Evolutionary conservation across 768 basidiomycete genomes (phyloP), one percentile per base, ranked within the genome.

Genomic region (Rossbeevera mucosa): DNA sequence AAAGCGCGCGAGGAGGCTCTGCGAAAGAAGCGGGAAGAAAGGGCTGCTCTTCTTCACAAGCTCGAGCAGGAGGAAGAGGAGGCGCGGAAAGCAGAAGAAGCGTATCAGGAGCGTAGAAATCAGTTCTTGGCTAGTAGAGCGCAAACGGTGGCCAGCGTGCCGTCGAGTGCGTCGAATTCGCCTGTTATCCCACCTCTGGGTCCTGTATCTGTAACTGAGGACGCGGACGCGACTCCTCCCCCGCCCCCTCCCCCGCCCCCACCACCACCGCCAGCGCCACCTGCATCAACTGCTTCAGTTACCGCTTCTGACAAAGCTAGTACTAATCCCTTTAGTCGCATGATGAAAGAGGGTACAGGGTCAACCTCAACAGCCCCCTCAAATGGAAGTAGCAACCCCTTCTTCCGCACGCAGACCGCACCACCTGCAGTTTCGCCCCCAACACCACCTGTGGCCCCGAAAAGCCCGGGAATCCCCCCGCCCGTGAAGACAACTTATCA

Each of bases 311-410:
- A 81, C 33, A 83, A 82, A 59, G 74, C 81, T 5, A 76, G 74
- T 47, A 90, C 81, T 8, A 94, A 94, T 67, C 92, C 92, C 0
- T 94, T 94, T 67, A 88, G 81, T 67, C 79, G 80, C 12, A 59
- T 91, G 38, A 76, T 81, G 57, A 78, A 78, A 52, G 76, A 79
- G 45, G 78, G 74, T 11, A 70, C 72, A 4, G 60, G 63, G 0
- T 55, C 72, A 18, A 45, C 71, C 30, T 54, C 74, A 2, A 59
- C 50, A 25, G 16, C 52, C 5, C 21, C 58, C 28, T 44, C 66
- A 52, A 76, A 72, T 8, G 81, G 76, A 41, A 73, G 75, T 45
- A 82, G 79, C 24, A 95, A 95, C 61, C 92, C 94, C 0, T 96
- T 86, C 74, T 82, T 83, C 71, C 78, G 78, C 48, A 36, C 69